Conservation (phyloP, 2,329 filamentous ascomycete species). For the Fusarium oxysporum region DNA sequence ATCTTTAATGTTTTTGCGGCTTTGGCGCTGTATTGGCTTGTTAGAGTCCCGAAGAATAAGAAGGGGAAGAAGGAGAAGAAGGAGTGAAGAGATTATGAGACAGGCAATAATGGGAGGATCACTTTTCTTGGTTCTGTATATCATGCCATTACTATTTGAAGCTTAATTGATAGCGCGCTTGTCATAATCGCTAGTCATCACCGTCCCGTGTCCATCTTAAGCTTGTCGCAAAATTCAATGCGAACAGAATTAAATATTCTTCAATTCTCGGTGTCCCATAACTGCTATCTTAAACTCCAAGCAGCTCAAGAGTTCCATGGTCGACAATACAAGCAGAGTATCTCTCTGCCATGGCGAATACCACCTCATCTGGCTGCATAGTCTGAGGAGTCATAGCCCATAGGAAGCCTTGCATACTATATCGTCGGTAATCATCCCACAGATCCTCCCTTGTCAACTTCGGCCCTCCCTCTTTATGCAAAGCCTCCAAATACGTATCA, state of each 20-base stretch:
- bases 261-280: too few relatives aligned
- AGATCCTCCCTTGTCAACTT: background rate
- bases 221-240: too few relatives aligned
- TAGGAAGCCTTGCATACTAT: background rate
- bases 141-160: background rate
- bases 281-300: background rate
- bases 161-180: background rate
- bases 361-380: background rate
- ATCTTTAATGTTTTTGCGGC: conserved; percentile 68
- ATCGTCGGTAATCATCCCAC: background rate
- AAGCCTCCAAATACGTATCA: background rate
- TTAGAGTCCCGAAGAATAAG: conserved; percentile 60
- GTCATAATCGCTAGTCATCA: background rate
- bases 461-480: background rate
- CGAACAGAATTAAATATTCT: too few relatives aligned
- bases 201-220: too few relatives aligned
- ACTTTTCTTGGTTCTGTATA: fast-evolving
- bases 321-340: background rate
- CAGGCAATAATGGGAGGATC: background rate
- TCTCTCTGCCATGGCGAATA: background rate
- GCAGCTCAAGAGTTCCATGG: background rate
- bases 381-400: conserved; percentile 6
- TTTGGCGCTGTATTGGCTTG: conserved; percentile 67
- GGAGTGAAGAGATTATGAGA: background rate
- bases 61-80: conserved; percentile 30